These are phyloP conservation scores for Acacia crassicarpa DNA, from an alignment of 306 rosid species.

Conservation along the genomic window DNA sequence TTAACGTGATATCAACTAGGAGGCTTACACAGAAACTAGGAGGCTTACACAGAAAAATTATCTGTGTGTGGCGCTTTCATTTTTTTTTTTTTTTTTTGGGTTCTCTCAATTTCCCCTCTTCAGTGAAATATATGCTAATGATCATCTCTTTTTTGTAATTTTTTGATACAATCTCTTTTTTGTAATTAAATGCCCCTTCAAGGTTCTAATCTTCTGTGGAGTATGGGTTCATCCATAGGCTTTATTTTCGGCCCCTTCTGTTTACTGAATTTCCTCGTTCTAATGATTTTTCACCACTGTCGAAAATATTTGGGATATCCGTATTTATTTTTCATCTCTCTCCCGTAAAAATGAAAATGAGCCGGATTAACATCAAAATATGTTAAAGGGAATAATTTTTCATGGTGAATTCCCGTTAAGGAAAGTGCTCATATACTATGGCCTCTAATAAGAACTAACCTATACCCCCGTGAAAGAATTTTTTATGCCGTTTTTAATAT, in stretches of 20 bases:
- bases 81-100: not conserved
- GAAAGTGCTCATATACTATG: no score
- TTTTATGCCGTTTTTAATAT: no score
- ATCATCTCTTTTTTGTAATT: constrained; percentile 68
- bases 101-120: not conserved
- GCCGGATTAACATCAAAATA: no score
- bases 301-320: no score
- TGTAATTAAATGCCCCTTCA: constrained; percentile 64
- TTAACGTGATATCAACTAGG: constrained; percentile 61
- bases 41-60: constrained; percentile 34
- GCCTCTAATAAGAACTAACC: no score
- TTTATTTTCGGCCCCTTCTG: not conserved
- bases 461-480: no score
- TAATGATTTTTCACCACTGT: no score
- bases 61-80: constrained; percentile 28
- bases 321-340: no score
- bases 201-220: constrained; percentile 27
- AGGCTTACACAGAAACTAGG: constrained; percentile 44
- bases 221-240: constrained; percentile 31
- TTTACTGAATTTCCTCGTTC: no score
- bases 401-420: no score
- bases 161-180: constrained; percentile 57
- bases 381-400: no score
- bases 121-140: constrained; percentile 32
- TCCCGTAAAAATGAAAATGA: no score